Conservation (phyloP, 495 filamentous ascomycete species). For the Echria macrotheca region DNA sequence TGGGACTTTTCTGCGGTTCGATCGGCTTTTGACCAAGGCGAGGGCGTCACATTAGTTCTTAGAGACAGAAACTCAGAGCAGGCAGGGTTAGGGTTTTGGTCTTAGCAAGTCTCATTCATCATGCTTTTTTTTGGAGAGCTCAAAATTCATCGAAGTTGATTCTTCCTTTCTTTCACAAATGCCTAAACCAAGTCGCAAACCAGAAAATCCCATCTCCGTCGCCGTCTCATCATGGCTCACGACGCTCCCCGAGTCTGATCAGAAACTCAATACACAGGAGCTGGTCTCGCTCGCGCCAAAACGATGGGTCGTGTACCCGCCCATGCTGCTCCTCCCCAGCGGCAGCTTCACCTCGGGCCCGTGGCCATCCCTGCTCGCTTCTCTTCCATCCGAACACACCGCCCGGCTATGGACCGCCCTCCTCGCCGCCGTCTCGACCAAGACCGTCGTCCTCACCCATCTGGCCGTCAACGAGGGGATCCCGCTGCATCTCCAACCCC, state of each 20-base stretch:
- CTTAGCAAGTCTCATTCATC: background rate
- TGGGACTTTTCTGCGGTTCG: constrained; percentile 35
- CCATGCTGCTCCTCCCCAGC: constrained; percentile 61
- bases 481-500: constrained; percentile 40
- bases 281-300: too few relatives aligned
- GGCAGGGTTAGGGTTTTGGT: background rate
- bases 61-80: background rate
- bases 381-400: background rate
- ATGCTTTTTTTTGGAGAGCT: too few relatives aligned
- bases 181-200: too few relatives aligned
- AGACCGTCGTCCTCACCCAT: constrained; percentile 48
- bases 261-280: constrained; percentile 27
- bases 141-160: background rate
- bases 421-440: constrained; percentile 45
- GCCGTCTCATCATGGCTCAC: constrained; percentile 30
- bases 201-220: constrained; percentile 25
- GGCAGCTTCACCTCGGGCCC: constrained; percentile 48
- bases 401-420: constrained; percentile 39
- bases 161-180: background rate
- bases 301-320: constrained; percentile 63
- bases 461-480: constrained; percentile 73
- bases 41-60: constrained; percentile 24
- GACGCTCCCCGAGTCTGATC: constrained; percentile 8
- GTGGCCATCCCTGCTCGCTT: constrained; percentile 43
- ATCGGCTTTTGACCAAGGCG: constrained; percentile 28